Evolutionary conservation across 2,329 filamentous ascomycete genomes (phyloP), one percentile per base, ranked within the genome.

Genomic region (Alternaria brassicicola): DNA sequence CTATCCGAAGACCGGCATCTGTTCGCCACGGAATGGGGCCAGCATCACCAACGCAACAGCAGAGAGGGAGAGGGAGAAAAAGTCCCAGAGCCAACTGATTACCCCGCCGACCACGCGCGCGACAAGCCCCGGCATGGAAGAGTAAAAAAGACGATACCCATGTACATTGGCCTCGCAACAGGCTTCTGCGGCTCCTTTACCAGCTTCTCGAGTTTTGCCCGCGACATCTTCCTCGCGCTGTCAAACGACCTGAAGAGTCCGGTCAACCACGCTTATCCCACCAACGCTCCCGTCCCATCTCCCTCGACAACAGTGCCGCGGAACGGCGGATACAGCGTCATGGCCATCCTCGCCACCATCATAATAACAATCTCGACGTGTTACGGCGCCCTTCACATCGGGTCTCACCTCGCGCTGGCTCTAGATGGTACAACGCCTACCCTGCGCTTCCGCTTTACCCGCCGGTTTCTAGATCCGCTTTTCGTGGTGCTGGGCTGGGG

Each of bases 181-280:
- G 94, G 90, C 10, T 95, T 95, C 76, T 96, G 92, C 70, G 92
- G 94, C 61, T 93, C 90, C 65, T 91, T 95, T 70, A 97, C 93
- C 0, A 93, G 90, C 9, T 97, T 97, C 77, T 96, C 93, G 0
- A 88, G 89, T 19, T 96, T 96, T 73, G 88, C 93, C 45, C 85
- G 91, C 6, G 93, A 96, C 68, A 78, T 84, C 13, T 96, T 96
- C 73, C 83, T 96, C 21, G 89, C 91, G 0, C 78, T 96, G 17
- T 88, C 91, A 4, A 95, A 97, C 72, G 84, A 89, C 63, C 78
- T 96, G 10, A 81, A 85, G 0, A 79, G 82, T 1, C 84, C 86
- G 0, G 78, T 81, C 66, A 70, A 76, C 52, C 74, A 82, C 63
- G 49, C 65, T 1, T 64, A 63, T 17, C 57, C 66, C 0, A 60